Evolutionary conservation across 176 grass and related monocot species (phyloP).

Genomic region (Phoenix roebelenii): DNA sequence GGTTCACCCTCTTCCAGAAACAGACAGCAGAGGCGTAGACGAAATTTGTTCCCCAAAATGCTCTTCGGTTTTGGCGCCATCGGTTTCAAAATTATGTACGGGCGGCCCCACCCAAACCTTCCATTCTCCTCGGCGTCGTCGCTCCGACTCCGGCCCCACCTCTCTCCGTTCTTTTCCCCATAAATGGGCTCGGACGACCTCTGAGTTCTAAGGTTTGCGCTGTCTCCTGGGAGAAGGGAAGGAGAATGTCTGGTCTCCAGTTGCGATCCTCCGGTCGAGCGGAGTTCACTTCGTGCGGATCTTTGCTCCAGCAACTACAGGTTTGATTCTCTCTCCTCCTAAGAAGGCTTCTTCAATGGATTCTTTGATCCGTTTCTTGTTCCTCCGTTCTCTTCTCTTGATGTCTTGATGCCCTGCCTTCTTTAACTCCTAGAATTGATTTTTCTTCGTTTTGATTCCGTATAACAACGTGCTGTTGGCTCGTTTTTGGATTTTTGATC

Average conservation of each 20-base stretch:
- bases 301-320: constrained; percentile 76
- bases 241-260: constrained; percentile 23
- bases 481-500: too few relatives aligned
- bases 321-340: constrained; percentile 16
- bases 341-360: not conserved
- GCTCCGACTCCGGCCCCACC: too few relatives aligned
- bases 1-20: not conserved
- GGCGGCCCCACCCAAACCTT: too few relatives aligned
- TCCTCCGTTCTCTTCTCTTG: not conserved
- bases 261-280: constrained; percentile 19
- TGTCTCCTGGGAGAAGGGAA: not conserved
- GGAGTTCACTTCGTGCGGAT: constrained; percentile 45
- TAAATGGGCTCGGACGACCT: not conserved
- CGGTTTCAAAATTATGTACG: constrained; percentile 21
- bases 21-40: constrained; percentile 1
- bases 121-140: too few relatives aligned
- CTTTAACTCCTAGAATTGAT: too few relatives aligned
- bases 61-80: constrained; percentile 35
- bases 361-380: not conserved
- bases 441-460: too few relatives aligned
- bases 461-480: too few relatives aligned
- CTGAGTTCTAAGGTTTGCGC: constrained; percentile 6
- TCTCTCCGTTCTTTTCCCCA: not conserved
- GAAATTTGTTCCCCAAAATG: constrained; percentile 13
- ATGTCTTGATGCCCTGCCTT: not conserved